Conservation (phyloP, 2,329 filamentous ascomycete species). For the Rhinocladiella mackenziei region DNA sequence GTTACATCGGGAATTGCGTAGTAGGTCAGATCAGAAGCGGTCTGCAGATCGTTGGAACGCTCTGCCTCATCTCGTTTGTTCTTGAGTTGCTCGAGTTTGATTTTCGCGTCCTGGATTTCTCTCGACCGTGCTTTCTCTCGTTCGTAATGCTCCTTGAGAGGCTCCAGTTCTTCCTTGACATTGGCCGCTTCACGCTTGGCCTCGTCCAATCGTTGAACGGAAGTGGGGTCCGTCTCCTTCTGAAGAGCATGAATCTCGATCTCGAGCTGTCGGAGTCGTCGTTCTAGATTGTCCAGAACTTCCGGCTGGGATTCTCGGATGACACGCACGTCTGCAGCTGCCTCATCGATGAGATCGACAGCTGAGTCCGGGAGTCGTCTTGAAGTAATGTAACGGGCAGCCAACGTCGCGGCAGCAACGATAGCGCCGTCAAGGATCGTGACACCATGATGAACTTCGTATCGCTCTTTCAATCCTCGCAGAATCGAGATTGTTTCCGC, state of each 20-base stretch:
- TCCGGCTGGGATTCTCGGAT: constrained; percentile 95
- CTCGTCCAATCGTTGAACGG: constrained; percentile 72
- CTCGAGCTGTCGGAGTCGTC: constrained; percentile 81
- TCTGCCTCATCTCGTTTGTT: constrained; percentile 93
- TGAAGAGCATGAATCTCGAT: constrained; percentile 96
- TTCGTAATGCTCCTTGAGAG: constrained; percentile 92
- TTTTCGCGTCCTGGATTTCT: constrained; percentile 88
- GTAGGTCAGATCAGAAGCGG: constrained; percentile 91
- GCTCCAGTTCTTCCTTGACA: constrained; percentile 85
- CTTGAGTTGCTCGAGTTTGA: constrained; percentile 87
- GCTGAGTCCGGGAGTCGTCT: constrained; percentile 91
- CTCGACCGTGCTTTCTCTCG: constrained; percentile 86
- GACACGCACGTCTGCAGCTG: constrained; percentile 91
- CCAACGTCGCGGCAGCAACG: constrained; percentile 84
- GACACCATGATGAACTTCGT: constrained; percentile 97
- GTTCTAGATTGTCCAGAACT: constrained; percentile 88
- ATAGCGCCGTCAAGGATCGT: constrained; percentile 93
- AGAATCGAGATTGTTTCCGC: constrained; percentile 93
- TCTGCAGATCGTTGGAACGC: constrained; percentile 75
- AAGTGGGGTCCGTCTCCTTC: constrained; percentile 91
- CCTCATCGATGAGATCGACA: constrained; percentile 94
- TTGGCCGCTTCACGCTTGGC: constrained; percentile 91
- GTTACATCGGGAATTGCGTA: constrained; percentile 95
- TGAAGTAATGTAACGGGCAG: constrained; percentile 86
- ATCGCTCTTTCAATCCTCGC: constrained; percentile 96